Conservation (phyloP, 179 eudicot genomes). For the Patellifolia procumbens region DNA sequence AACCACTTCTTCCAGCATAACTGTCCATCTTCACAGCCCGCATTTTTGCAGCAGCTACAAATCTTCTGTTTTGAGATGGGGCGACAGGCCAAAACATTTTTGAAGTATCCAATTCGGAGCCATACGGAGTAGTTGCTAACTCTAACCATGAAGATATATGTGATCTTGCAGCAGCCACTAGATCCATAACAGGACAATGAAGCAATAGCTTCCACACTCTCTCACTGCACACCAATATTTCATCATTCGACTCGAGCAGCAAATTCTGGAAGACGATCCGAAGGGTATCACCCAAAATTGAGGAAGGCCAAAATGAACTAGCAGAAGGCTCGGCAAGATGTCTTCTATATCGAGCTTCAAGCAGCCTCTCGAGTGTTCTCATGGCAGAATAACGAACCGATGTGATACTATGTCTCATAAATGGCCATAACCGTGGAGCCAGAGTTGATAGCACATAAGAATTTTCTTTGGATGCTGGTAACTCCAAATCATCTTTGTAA, state of each 20-base stretch:
- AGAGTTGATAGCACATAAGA: constrained; percentile 73
- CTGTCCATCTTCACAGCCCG: constrained; percentile 74
- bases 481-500: constrained; percentile 52
- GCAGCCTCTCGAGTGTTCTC: constrained; percentile 73
- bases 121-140: constrained; percentile 84
- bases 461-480: constrained; percentile 49
- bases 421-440: constrained; percentile 99
- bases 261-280: constrained; percentile 93
- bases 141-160: constrained; percentile 86
- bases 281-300: constrained; percentile 85
- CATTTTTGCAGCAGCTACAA: constrained; percentile 83
- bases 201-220: constrained; percentile 94
- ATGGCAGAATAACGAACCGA: constrained; percentile 89
- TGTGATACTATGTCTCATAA: constrained; percentile 96
- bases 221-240: constrained; percentile 81
- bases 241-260: constrained; percentile 88
- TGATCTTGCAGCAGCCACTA: constrained; percentile 67
- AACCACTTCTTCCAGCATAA: constrained; percentile 38
- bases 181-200: constrained; percentile 70
- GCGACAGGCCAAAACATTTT: constrained; percentile 98
- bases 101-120: constrained; percentile 72
- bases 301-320: constrained; percentile 88
- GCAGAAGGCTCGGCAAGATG: constrained; percentile 52
- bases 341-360: constrained; percentile 75
- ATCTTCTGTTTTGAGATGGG: constrained; percentile 82